These are phyloP conservation scores for Tetracladium maxilliforme DNA, from an alignment of 2,329 filamentous ascomycete genomes.

Conservation along the genomic window DNA sequence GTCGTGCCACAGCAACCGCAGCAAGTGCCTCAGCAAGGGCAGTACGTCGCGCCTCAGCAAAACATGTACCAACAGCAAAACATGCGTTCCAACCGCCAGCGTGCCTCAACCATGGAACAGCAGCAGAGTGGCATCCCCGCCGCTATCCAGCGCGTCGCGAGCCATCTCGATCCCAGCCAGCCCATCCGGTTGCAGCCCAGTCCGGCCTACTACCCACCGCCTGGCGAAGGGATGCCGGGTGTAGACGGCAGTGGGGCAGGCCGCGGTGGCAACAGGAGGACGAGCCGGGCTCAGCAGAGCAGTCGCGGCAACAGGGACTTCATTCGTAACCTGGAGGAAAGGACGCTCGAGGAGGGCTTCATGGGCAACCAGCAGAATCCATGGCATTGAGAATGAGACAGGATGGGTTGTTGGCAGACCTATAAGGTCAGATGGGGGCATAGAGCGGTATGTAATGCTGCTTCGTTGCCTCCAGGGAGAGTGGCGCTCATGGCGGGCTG, in stretches of 20 bases:
- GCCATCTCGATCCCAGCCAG: constrained; percentile 85
- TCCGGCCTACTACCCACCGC: constrained; percentile 92
- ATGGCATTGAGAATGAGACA: constrained; percentile 65
- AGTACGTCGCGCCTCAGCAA: constrained; percentile 39
- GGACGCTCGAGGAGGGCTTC: constrained; percentile 86
- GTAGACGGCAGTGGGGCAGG: too few species aligned
- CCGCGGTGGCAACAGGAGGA: constrained; percentile 57
- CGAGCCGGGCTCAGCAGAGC: constrained; percentile 53
- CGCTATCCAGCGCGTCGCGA: constrained; percentile 86
- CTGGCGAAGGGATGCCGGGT: constrained; percentile 65
- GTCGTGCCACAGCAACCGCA: constrained; percentile 50
- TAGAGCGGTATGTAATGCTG: background rate
- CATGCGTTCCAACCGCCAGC: constrained; percentile 65
- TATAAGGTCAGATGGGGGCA: background rate
- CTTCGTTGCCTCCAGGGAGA: background rate
- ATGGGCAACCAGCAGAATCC: constrained; percentile 48
- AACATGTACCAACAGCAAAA: constrained; percentile 62
- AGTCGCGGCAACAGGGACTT: constrained; percentile 65
- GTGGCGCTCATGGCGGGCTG: too few species aligned
- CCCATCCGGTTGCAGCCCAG: constrained; percentile 91
- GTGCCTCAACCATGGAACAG: constrained; percentile 92
- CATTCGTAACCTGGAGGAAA: constrained; percentile 86
- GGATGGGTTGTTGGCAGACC: background rate
- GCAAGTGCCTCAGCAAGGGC: constrained; percentile 44
- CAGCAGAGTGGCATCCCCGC: constrained; percentile 86